phyloP scores from a whole-genome alignment of 768 basidiomycete species.

The Rhodotorula kratochvilovae region DNA sequence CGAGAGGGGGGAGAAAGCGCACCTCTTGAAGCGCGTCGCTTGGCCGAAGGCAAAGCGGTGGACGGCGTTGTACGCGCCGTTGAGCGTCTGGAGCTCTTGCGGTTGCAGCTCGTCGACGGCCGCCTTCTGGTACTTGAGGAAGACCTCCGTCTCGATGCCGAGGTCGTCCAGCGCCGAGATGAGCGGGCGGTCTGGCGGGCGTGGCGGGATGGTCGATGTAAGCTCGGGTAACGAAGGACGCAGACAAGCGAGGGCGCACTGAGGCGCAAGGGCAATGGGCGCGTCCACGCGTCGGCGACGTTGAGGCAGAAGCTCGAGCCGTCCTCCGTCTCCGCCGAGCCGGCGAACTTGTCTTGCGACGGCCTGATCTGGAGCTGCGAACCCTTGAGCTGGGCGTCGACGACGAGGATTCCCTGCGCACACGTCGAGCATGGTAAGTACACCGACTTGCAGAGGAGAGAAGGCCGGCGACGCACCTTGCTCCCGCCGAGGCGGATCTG shows the following conservation, averaged over 20 bases:
- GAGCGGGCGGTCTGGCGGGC: slow-evolving; percentile 19
- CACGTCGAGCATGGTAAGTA: rapidly evolving
- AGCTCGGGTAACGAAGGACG: not conserved
- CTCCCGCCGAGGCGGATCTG: slow-evolving; percentile 24
- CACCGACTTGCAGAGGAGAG: not conserved
- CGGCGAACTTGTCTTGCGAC: slow-evolving; percentile 18
- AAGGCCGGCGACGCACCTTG: not conserved
- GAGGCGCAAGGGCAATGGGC: not conserved
- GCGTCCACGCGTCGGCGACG: slow-evolving; percentile 18
- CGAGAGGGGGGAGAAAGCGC: not conserved
- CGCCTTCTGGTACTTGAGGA: slow-evolving; percentile 61
- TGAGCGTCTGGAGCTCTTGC: slow-evolving; percentile 57
- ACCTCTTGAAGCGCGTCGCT: slow-evolving; percentile 47
- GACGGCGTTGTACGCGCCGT: slow-evolving; percentile 55
- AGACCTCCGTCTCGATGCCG: slow-evolving; percentile 59
- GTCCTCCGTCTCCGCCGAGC: not conserved
- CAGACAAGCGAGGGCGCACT: not conserved
- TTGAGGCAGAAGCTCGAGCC: slow-evolving; percentile 5
- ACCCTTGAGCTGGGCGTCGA: slow-evolving; percentile 7
- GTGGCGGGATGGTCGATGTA: too few relatives aligned
- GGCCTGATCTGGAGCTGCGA: not conserved
- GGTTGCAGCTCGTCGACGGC: slow-evolving; percentile 58
- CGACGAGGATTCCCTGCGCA: slow-evolving; percentile 12
- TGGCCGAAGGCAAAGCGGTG: slow-evolving; percentile 51
- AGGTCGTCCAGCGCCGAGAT: slow-evolving; percentile 59